phyloP scores from a whole-genome alignment of 345 rosid species.

The thale cress (Arabidopsis thaliana) region DNA sequence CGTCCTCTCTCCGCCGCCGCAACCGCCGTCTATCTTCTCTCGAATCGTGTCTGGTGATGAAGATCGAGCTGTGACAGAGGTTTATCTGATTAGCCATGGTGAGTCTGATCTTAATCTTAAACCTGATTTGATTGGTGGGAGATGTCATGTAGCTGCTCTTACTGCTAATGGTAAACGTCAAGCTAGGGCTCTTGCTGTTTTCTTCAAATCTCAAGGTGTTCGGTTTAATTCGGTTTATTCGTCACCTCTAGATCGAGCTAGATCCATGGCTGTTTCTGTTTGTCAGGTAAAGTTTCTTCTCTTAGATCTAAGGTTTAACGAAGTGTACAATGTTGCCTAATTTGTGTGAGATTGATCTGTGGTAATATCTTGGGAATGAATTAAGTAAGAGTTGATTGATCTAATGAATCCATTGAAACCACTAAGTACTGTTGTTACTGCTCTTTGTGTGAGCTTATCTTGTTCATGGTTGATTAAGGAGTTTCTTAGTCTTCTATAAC shows the following conservation, averaged over 20 bases:
- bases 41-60: slow-evolving; percentile 39
- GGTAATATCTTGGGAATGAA: neutral
- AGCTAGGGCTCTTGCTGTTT: slow-evolving; percentile 90
- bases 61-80: slow-evolving; percentile 61
- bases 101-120: slow-evolving; percentile 76
- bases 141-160: slow-evolving; percentile 69
- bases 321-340: neutral
- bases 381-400: neutral
- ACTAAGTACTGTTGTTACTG: neutral
- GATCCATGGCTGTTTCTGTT: slow-evolving; percentile 80
- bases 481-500: neutral
- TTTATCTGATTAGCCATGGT: slow-evolving; percentile 75
- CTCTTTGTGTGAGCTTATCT: neutral
- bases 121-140: slow-evolving; percentile 83
- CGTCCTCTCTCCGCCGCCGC: slow-evolving; percentile 78
- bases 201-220: slow-evolving; percentile 78
- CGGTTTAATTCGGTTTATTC: slow-evolving; percentile 72
- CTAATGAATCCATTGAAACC: neutral
- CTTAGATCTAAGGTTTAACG: neutral
- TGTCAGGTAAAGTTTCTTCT: slow-evolving; percentile 62
- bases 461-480: neutral
- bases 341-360: neutral
- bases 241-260: slow-evolving; percentile 83
- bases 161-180: slow-evolving; percentile 84
- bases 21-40: slow-evolving; percentile 54